phyloP scores from a whole-genome alignment of 768 basidiomycete genomes.

The Boletus reticuloceps region DNA sequence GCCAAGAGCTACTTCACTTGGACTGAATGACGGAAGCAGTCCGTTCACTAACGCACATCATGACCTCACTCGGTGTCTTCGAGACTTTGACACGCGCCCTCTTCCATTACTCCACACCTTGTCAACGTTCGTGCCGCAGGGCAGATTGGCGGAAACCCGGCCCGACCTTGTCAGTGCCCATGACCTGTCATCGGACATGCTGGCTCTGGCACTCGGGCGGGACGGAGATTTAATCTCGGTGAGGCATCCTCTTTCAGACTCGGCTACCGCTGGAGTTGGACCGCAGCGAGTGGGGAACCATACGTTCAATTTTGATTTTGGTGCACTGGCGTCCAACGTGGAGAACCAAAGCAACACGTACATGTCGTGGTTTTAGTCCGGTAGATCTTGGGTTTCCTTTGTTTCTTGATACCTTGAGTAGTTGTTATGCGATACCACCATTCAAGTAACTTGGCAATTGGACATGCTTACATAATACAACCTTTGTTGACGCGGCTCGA shows the following conservation, averaged over 20 bases:
- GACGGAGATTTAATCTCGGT: conserved; percentile 25
- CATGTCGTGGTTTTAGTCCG: conserved; percentile 63
- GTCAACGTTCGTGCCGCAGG: conserved; percentile 24
- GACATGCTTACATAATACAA: conserved; percentile 27
- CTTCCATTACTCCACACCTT: conserved; percentile 19
- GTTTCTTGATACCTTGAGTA: conserved; percentile 20
- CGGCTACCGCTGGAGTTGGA: conserved; percentile 20
- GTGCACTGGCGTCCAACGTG: conserved; percentile 51
- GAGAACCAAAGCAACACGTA: conserved; percentile 56
- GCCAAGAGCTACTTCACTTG: neutral
- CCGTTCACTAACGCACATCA: conserved; percentile 25
- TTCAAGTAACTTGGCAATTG: neutral
- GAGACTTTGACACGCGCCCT: conserved; percentile 21
- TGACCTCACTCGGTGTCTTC: conserved; percentile 23
- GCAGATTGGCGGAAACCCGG: conserved; percentile 12
- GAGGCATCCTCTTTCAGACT: conserved; percentile 18
- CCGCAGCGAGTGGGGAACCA: conserved; percentile 48
- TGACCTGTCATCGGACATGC: conserved; percentile 33
- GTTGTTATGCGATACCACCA: neutral
- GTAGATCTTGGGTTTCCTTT: conserved; percentile 12
- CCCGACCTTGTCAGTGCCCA: conserved; percentile 19
- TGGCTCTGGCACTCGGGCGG: conserved; percentile 30
- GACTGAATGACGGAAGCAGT: neutral
- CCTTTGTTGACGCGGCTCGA: conserved; percentile 18
- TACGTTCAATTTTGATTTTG: conserved; percentile 61